Percentiles rank a stretch among this genome's conserved stretches.
Evolutionary conservation across 768 basidiomycete genomes (phyloP).

Genomic region (Suillus ampliporus): DNA sequence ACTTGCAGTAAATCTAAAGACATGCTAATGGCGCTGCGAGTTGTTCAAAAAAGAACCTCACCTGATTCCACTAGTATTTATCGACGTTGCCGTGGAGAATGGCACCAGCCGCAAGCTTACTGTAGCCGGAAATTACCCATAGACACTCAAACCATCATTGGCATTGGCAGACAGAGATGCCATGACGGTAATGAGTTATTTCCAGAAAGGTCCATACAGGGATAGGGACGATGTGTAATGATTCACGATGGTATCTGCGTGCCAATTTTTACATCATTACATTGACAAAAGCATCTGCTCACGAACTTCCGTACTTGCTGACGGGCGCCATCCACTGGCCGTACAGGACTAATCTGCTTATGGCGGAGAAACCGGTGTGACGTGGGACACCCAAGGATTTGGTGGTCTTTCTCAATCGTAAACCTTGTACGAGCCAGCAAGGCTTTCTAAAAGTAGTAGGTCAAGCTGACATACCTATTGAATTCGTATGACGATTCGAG

Average conservation of each 20-base stretch:
- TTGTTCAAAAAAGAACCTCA: too few relatives aligned
- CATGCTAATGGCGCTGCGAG: slow-evolving; percentile 20
- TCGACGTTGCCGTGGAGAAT: too few relatives aligned
- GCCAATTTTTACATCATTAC: not conserved
- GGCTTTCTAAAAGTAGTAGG: not conserved
- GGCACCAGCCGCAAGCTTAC: not conserved
- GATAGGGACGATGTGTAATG: too few relatives aligned
- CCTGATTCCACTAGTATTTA: slow-evolving; percentile 1
- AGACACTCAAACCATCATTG: not conserved
- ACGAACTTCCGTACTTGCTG: not conserved
- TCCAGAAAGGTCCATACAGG: not conserved
- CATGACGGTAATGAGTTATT: not conserved
- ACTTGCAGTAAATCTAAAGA: slow-evolving; percentile 28
- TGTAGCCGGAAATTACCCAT: not conserved
- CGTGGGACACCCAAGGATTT: not conserved
- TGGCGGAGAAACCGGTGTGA: not conserved
- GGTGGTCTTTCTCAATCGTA: not conserved
- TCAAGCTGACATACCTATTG: not conserved
- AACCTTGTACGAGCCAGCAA: not conserved
- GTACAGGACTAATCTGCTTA: not conserved
- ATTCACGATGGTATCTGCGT: too few relatives aligned
- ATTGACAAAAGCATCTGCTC: not conserved
- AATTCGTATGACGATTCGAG: too few relatives aligned
- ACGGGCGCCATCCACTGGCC: not conserved
- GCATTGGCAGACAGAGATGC: not conserved